Percentiles rank a stretch among this genome's conserved stretches.
phyloP scores from a whole-genome alignment of 495 filamentous ascomycete genomes.

The Aspergillus taichungensis region DNA sequence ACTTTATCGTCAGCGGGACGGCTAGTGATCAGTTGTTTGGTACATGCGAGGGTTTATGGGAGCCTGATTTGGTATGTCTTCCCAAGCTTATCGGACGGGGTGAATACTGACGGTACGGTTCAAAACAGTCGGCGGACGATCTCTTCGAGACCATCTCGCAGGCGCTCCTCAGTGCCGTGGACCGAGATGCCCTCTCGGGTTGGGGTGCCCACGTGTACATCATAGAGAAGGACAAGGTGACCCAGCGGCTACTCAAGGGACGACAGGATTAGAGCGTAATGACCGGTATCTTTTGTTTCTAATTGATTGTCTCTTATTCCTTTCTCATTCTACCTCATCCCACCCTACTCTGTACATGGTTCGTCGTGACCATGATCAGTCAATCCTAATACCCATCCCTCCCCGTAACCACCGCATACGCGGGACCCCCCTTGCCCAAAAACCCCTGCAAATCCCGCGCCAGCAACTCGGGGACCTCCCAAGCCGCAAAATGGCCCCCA shows the following conservation, averaged over 20 bases:
- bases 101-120: slow-evolving; percentile 3
- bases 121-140: slow-evolving; percentile 74
- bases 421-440: slow-evolving; percentile 34
- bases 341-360: too few species aligned
- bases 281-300: not conserved
- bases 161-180: slow-evolving; percentile 90
- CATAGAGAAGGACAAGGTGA: slow-evolving; percentile 99
- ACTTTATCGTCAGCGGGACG: slow-evolving; percentile 96
- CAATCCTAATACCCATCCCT: slow-evolving; percentile 23
- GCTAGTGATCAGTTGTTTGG: slow-evolving; percentile 96
- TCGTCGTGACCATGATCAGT: too few species aligned
- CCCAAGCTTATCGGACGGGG: not conserved
- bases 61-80: slow-evolving; percentile 77
- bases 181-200: slow-evolving; percentile 90
- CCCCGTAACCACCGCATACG: slow-evolving; percentile 27
- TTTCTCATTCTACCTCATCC: too few species aligned
- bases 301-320: slow-evolving; percentile 20
- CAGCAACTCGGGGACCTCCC: slow-evolving; percentile 38
- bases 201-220: slow-evolving; percentile 99
- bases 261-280: slow-evolving; percentile 49
- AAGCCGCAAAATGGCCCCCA: slow-evolving; percentile 47
- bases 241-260: slow-evolving; percentile 95
- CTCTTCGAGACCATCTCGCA: slow-evolving; percentile 98
- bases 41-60: slow-evolving; percentile 97
- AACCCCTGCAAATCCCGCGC: slow-evolving; percentile 33